Conservation (phyloP, 1,284 basidiomycete genomes). For the Irpex sp. region DNA sequence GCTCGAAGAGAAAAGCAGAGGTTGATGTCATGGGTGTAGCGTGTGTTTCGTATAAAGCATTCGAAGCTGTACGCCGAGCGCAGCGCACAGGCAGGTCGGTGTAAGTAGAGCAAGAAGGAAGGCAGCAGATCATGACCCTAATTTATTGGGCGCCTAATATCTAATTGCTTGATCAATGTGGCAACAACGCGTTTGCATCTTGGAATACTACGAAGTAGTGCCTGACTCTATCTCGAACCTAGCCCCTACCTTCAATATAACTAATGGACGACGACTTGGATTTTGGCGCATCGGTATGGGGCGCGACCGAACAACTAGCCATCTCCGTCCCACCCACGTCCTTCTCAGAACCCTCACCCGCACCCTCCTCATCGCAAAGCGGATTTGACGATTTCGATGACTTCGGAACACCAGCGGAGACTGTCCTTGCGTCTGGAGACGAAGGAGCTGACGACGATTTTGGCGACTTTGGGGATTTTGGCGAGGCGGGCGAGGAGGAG, state of each 20-base stretch:
- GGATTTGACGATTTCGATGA: conserved; percentile 67
- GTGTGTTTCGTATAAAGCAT: neutral
- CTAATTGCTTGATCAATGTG: neutral
- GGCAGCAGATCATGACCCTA: too few relatives aligned
- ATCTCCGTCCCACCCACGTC: conserved; percentile 19
- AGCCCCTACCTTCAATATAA: neutral
- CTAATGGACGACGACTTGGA: conserved; percentile 68
- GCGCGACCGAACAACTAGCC: conserved; percentile 34
- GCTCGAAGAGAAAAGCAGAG: conserved; percentile 51
- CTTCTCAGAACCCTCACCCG: conserved; percentile 17
- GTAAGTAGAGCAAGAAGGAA: neutral
- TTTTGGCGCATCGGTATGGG: conserved; percentile 74
- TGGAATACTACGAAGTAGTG: neutral
- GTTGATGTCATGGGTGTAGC: neutral
- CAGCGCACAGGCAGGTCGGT: neutral
- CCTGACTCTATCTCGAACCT: neutral
- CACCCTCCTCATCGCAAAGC: conserved; percentile 34
- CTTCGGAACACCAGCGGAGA: conserved; percentile 56
- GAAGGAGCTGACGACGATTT: conserved; percentile 72
- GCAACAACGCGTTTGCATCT: neutral
- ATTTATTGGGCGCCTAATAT: neutral
- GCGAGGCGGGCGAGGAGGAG: conserved; percentile 50
- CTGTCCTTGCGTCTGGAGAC: conserved; percentile 32
- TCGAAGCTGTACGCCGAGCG: neutral
- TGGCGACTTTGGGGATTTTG: conserved; percentile 87